These are phyloP conservation scores for Phytophthora pisi DNA, from an alignment of 352 stramenopile genomes.

Conservation along the genomic window DNA sequence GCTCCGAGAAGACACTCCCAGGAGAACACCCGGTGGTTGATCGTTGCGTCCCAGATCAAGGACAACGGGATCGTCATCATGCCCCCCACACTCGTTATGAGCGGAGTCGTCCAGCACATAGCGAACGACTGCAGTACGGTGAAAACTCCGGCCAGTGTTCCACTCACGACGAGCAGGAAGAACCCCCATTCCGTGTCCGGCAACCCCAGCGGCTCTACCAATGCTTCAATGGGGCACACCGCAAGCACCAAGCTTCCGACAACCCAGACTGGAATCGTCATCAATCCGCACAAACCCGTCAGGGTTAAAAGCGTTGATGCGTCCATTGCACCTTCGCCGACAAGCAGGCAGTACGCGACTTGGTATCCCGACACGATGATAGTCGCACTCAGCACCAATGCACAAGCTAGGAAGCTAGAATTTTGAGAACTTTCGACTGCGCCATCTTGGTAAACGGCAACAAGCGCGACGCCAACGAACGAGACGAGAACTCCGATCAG, in stretches of 20 bases:
- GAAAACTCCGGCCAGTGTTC: too few relatives aligned
- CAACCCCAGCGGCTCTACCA: too few relatives aligned
- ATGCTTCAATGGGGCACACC: too few relatives aligned
- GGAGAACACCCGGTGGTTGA: not conserved
- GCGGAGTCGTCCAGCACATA: not conserved
- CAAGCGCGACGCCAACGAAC: too few relatives aligned
- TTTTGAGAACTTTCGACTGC: too few relatives aligned
- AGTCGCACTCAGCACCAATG: constrained; percentile 23
- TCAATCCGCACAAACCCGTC: not conserved
- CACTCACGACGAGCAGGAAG: too few relatives aligned
- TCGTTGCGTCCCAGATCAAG: not conserved
- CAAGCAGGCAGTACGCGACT: constrained; percentile 32
- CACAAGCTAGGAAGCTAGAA: too few relatives aligned
- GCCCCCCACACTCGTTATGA: not conserved
- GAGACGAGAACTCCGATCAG: too few relatives aligned
- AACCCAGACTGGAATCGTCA: not conserved
- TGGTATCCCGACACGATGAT: constrained; percentile 42
- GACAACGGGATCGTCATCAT: not conserved
- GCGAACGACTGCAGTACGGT: not conserved
- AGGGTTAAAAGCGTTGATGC: not conserved
- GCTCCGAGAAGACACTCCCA: not conserved
- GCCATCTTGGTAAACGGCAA: too few relatives aligned
- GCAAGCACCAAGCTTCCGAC: not conserved
- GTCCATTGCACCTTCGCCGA: not conserved
- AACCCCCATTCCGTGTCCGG: too few relatives aligned